Conservation (phyloP, 371 early-diverging fungal genomes). For the Thermomucor indicae-seudaticae region DNA sequence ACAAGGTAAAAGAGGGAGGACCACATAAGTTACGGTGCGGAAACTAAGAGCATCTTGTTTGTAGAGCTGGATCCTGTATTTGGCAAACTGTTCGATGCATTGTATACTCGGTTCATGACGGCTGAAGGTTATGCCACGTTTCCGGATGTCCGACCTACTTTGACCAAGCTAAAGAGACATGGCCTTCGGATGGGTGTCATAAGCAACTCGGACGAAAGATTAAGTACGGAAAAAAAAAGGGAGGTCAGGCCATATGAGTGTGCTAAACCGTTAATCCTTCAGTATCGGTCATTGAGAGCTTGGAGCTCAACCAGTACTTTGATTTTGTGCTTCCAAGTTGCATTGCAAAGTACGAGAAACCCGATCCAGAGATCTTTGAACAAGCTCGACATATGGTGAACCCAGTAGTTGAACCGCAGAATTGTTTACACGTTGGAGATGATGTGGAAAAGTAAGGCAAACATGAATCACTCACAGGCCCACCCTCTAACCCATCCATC, state of each 20-base stretch:
- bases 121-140: constrained; percentile 40
- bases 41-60: neutral
- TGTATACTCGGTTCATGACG: constrained; percentile 36
- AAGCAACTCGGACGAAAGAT: constrained; percentile 45
- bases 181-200: constrained; percentile 44
- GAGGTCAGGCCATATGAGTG: neutral
- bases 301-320: constrained; percentile 32
- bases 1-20: constrained; percentile 18
- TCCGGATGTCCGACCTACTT: constrained; percentile 29
- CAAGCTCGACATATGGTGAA: constrained; percentile 22
- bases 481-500: too few species aligned
- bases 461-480: too few species aligned
- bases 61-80: constrained; percentile 34
- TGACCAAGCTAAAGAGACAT: constrained; percentile 21
- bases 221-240: constrained; percentile 19
- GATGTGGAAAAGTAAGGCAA: constrained; percentile 32
- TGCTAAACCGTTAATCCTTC: neutral
- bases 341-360: constrained; percentile 33
- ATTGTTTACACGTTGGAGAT: constrained; percentile 38
- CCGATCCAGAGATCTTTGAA: constrained; percentile 31
- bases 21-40: neutral
- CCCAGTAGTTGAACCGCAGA: constrained; percentile 10
- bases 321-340: constrained; percentile 39
- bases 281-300: constrained; percentile 34
- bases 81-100: constrained; percentile 22